Evolutionary conservation across 192 early-diverging fungal genomes (phyloP), one percentile per base, ranked within the genome.

Genomic region (Linderina pennispora): DNA sequence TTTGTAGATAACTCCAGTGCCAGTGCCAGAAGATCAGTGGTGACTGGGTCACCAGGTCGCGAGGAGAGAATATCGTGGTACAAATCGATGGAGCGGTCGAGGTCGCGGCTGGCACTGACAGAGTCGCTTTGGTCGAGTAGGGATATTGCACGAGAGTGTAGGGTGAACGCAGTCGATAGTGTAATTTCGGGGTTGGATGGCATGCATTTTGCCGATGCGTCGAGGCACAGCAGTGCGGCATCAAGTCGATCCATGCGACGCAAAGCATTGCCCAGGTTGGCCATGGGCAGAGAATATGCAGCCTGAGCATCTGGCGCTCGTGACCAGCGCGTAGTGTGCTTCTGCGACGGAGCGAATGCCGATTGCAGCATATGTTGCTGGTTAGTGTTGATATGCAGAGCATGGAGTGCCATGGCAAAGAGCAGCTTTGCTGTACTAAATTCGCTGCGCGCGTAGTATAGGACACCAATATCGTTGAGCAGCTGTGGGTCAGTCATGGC

Each of bases 401-500:
- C 23, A 14, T 18, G 19, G 34, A 56, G 53, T 1, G 53, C 44
- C 18, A 67, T 26, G 15, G 36, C 26, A 43, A 64, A 74, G n/a
- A 58, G 24, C 14, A 44, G 17, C 3, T 60, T 54, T 4, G 71
- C 64, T 2, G 20, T 34, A 0, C 9, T 17, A 23, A 67, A 48
- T 1, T 59, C 45, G 14, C 34, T 34, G 32, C 40, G 38, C 23
- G 39, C 55, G 52, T 63, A 68, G 37, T 42, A 63, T 37, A 74
- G 38, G 16, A 60, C 60, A 6, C 71, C 71, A 3, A 55, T 38
- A 26, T 74, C 64, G 43, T 59, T 68, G 3, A 74, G 41, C 6
- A 74, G 50, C 47, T 66, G 70, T 1, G 70, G 57, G 20, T 74
- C n/a, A n/a, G n/a, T n/a, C n/a, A n/a, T n/a, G n/a, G n/a, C n/a